Evolutionary conservation across 495 filamentous ascomycete genomes (phyloP).

Genomic region (Penicillium pulvis): DNA sequence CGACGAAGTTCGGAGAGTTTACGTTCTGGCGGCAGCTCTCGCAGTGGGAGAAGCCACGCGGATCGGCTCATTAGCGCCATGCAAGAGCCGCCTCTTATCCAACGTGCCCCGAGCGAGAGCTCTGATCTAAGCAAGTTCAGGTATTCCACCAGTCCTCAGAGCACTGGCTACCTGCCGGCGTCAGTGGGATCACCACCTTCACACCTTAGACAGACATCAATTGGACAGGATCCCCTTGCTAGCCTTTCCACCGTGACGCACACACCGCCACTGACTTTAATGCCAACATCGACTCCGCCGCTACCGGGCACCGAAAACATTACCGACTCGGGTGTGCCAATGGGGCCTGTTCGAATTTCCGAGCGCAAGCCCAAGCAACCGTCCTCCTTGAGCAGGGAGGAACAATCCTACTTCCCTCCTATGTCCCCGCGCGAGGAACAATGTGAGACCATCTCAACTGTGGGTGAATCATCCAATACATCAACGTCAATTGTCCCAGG

Average conservation of each 20-base stretch:
- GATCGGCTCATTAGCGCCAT: constrained; percentile 78
- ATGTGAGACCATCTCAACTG: constrained; percentile 11
- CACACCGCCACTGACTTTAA: constrained; percentile 20
- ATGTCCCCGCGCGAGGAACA: constrained; percentile 3
- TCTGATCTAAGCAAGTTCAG: constrained; percentile 12
- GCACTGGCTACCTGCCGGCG: constrained; percentile 21
- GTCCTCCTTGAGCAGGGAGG: background rate
- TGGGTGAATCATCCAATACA: constrained; percentile 9
- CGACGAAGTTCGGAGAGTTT: constrained; percentile 51
- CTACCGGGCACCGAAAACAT: constrained; percentile 41
- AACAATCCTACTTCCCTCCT: constrained; percentile 25
- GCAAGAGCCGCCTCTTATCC: constrained; percentile 56
- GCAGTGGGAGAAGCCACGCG: constrained; percentile 66
- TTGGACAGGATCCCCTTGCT: constrained; percentile 20
- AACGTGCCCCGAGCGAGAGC: constrained; percentile 34
- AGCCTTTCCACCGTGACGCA: constrained; percentile 29
- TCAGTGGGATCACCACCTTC: constrained; percentile 15
- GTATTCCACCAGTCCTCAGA: constrained; percentile 13
- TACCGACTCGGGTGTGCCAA: constrained; percentile 39
- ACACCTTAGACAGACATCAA: constrained; percentile 10
- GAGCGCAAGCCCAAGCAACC: constrained; percentile 29
- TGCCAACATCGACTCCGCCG: constrained; percentile 23
- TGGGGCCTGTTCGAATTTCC: constrained; percentile 46
- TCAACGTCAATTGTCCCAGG: constrained; percentile 17
- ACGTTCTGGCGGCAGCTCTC: constrained; percentile 53